These are phyloP conservation scores for Torulaspora indica DNA, from an alignment of 805 yeast species.

Conservation along the genomic window DNA sequence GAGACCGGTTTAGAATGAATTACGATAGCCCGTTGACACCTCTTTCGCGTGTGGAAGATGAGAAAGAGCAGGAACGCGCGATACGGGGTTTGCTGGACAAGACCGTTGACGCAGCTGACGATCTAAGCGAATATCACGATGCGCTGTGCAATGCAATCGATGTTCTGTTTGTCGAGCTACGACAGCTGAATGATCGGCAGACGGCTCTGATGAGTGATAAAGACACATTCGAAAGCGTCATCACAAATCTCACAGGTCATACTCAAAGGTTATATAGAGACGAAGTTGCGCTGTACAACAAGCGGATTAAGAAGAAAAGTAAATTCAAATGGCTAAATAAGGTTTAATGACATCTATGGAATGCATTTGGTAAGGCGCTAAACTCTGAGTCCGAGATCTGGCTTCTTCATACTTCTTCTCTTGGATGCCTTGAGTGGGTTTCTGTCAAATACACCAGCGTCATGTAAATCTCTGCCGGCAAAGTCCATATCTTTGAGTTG, in stretches of 20 bases:
- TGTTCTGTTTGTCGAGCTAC: constrained; percentile 30
- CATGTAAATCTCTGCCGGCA: constrained; percentile 71
- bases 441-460: constrained; percentile 53
- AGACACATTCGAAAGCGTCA: constrained; percentile 75
- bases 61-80: constrained; percentile 13
- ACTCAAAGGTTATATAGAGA: constrained; percentile 71
- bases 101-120: constrained; percentile 9
- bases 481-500: constrained; percentile 85
- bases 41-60: constrained; percentile 18
- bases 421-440: constrained; percentile 31
- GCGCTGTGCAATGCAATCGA: constrained; percentile 28
- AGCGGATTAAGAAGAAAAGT: constrained; percentile 25
- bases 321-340: constrained; percentile 16
- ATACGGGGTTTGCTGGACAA: constrained; percentile 21
- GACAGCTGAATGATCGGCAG: constrained; percentile 39
- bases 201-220: constrained; percentile 56
- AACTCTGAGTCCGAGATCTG: constrained; percentile 47
- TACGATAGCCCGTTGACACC: constrained; percentile 15
- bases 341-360: constrained; percentile 4
- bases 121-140: constrained; percentile 27
- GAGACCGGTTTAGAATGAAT: constrained; percentile 20
- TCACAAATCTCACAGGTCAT: constrained; percentile 85
- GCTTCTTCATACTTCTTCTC: constrained; percentile 48
- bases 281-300: constrained; percentile 37
- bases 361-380: constrained; percentile 9